Conservation (phyloP, 2,329 filamentous ascomycete species). For the Daldinia eschscholtzii region DNA sequence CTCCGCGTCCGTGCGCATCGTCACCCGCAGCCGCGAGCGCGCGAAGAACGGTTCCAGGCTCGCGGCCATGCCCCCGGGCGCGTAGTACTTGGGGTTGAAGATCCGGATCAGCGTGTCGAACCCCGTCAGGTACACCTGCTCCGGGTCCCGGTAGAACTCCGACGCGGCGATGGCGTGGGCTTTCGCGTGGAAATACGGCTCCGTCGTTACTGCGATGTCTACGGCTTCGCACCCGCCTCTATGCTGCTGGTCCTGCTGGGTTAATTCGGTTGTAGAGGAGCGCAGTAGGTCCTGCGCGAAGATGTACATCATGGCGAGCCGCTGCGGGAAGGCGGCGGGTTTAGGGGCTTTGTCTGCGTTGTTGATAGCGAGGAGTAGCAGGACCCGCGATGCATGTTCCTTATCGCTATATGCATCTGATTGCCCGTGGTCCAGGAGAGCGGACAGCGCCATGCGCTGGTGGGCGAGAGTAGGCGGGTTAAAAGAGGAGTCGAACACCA, state of each 20-base stretch:
- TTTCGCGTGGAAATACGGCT: constrained; percentile 82
- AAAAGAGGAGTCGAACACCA: constrained; percentile 76
- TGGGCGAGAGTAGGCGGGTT: constrained; percentile 76
- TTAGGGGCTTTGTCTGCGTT: constrained; percentile 76
- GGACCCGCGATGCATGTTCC: constrained; percentile 55
- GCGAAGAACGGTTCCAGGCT: constrained; percentile 74
- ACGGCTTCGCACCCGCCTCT: constrained; percentile 52
- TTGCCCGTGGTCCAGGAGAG: constrained; percentile 46
- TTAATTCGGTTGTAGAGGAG: background rate
- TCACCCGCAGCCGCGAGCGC: constrained; percentile 72
- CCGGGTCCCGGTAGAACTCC: constrained; percentile 56
- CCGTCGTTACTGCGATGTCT: constrained; percentile 78
- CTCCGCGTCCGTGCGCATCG: constrained; percentile 70
- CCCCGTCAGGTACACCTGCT: constrained; percentile 78
- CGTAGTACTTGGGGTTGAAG: constrained; percentile 79
- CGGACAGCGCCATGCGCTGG: constrained; percentile 66
- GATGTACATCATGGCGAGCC: constrained; percentile 78
- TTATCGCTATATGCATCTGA: background rate
- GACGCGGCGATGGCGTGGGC: constrained; percentile 66
- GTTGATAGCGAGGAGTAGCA: constrained; percentile 72
- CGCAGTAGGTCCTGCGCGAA: constrained; percentile 70
- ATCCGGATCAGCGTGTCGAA: constrained; percentile 83
- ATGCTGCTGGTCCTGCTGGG: background rate
- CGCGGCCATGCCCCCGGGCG: constrained; percentile 57
- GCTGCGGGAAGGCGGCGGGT: constrained; percentile 75